Evolutionary conservation across 2,329 filamentous ascomycete genomes (phyloP), one percentile per base, ranked within the genome.

Genomic region (Nemania sp.): DNA sequence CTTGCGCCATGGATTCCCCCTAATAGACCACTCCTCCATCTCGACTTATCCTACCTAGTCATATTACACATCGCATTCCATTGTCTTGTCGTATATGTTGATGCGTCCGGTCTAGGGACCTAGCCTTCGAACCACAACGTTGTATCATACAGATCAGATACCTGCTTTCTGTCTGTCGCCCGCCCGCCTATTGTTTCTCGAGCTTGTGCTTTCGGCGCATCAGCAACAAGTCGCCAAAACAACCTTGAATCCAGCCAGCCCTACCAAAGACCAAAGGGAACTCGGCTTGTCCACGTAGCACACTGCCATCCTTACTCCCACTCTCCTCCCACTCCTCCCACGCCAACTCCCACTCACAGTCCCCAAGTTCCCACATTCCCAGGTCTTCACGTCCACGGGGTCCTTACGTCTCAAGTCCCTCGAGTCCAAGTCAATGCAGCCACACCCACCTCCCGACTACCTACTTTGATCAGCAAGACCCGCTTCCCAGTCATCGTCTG

Each of bases 1-100:
- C 35, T 60, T 62, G 59, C 55, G 63, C 64, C 62, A 70, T 71
- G 64, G 71, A 66, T 17, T 34, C 21, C 66, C 56, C 66, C 59
- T 68, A 68, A 25, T 47, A 54, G 34, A 58, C 49, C 6, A 6
- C 18, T 53, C 3, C 65, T 63, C 51, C 51, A 52, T 61, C 25
- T 55, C 52, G 32, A 43, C 15, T 37, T 58, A 37, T 48, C 59
- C 57, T 51, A 53, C 60, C 57, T 45, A 59, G 39, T 51, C 40
- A 57, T 29, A 20, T 34, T 18, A 29, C 15, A 21, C 15, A 55
- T 53, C 54, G 7, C 25, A 7, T n/a, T n/a, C 37, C 20, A 54
- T 50, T 43, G 25, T 50, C 49, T 54, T 52, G 45, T 49, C 51
- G 49, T 49, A 32, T 12, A 52, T 54, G 45, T 29, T n/a, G n/a